Evolutionary conservation across 768 basidiomycete species (phyloP), one percentile per base, ranked within the genome.

Genomic region (Trametes meyenii): DNA sequence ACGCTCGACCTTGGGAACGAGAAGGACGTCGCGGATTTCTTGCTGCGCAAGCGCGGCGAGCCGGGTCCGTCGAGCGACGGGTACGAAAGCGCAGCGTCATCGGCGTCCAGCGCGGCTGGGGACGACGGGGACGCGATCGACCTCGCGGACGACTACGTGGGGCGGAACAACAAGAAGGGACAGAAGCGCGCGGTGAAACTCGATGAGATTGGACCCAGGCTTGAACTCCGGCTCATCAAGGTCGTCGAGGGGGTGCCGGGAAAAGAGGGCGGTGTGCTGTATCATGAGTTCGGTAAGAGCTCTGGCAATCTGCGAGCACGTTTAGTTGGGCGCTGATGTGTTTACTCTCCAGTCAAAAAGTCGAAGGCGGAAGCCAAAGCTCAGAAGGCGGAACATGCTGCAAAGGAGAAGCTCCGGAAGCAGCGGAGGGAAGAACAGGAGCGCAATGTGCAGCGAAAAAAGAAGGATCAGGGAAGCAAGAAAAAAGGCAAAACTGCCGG

Each of bases 221-320:
- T 99, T 87, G 97, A 99, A 75, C 76, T 98, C 66, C 83, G 84
- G 64, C 76, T 99, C 67, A 85, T 98, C 67, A 99, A 99, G 79
- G 94, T 99, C 60, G 85, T 88, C 17, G 96, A 98, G 73, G 96
- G 97, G 23, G 79, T 92, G 17, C 95, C 96, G 5, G 97, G 96
- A 14, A 96, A 88, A 68, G 94, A 96, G 74, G 94, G 97, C 6
- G 85, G 83, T 64, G 93, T 98, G 1, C 88, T 99, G 42, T 97
- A 90, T 78, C 97, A 99, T 72, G 88, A 92, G 76, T 91, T 97
- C 69, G 90, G 96, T 94, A 68, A 67, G 91, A 80, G 3, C 38
- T 33, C 26, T 50, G 17, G 63, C 50, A 10, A 33, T 56, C 52
- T 57, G 21, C 55, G 58, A 1, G 3, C 53, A 17, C 50, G 48